Conservation (phyloP, 2,329 filamentous ascomycete species). For the Clarireedia hainanense region DNA sequence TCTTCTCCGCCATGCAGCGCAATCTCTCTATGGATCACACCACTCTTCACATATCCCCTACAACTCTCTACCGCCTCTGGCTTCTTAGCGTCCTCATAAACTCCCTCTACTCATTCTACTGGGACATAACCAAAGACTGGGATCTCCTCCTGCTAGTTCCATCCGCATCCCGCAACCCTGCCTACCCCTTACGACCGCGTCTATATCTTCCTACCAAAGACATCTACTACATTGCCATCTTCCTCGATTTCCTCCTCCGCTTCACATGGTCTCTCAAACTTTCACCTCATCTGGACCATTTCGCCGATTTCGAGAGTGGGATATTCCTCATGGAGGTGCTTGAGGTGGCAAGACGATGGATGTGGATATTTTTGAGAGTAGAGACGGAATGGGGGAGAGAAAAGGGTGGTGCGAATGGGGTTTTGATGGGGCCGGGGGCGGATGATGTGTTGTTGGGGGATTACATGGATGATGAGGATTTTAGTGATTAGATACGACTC, state of each 20-base stretch:
- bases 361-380: slow-evolving; percentile 94
- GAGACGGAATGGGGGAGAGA: slow-evolving; percentile 81
- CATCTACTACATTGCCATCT: slow-evolving; percentile 77
- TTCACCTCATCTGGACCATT: slow-evolving; percentile 70
- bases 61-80: slow-evolving; percentile 51
- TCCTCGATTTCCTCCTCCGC: slow-evolving; percentile 69
- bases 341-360: slow-evolving; percentile 82
- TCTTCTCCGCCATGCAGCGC: slow-evolving; percentile 68
- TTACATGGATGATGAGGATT: slow-evolving; percentile 57
- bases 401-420: slow-evolving; percentile 29
- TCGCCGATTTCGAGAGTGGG: slow-evolving; percentile 79
- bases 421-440: slow-evolving; percentile 44
- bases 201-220: slow-evolving; percentile 63
- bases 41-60: slow-evolving; percentile 32
- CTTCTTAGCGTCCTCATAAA: slow-evolving; percentile 70
- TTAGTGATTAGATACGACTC: slow-evolving; percentile 34
- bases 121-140: slow-evolving; percentile 97
- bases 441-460: slow-evolving; percentile 73
- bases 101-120: slow-evolving; percentile 94
- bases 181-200: slow-evolving; percentile 59
- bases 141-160: slow-evolving; percentile 74
- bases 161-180: background rate
- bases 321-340: slow-evolving; percentile 83
- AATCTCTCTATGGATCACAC: slow-evolving; percentile 38
- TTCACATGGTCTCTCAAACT: slow-evolving; percentile 91